Evolutionary conservation across 2,329 filamentous ascomycete species (phyloP).

Genomic region (Chrysoporthe cubensis): DNA sequence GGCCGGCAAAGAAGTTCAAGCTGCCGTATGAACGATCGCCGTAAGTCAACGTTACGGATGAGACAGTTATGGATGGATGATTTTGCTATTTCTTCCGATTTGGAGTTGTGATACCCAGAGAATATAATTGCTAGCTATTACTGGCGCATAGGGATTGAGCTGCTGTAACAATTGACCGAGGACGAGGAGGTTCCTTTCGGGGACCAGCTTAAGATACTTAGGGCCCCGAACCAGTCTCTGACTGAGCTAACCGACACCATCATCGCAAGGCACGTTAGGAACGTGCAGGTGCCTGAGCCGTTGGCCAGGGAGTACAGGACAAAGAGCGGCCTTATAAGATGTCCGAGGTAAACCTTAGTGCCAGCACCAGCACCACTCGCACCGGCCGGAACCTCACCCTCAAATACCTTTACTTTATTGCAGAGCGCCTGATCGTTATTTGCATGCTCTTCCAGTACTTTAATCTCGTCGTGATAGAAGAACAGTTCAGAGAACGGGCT

Average conservation of each 20-base stretch:
- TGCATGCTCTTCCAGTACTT: no score
- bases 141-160: conserved; percentile 45
- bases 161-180: conserved; percentile 56
- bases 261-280: conserved; percentile 83
- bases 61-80: not conserved
- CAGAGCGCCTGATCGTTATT: no score
- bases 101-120: conserved; percentile 2
- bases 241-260: conserved; percentile 82
- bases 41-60: not conserved
- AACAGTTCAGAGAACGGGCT: no score
- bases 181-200: conserved; percentile 47
- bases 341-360: conserved; percentile 55
- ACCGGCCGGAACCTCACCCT: conserved; percentile 78
- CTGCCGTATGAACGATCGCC: conserved; percentile 9
- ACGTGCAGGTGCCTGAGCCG: conserved; percentile 88
- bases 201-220: conserved; percentile 70
- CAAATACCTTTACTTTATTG: conserved; percentile 50
- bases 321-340: conserved; percentile 66
- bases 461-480: no score
- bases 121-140: not conserved
- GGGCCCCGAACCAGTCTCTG: conserved; percentile 56
- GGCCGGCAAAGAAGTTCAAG: conserved; percentile 1
- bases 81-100: not conserved
- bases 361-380: conserved; percentile 54
- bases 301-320: conserved; percentile 84